Base-by-base conservation (phyloP, 306 rosid species). In the Gastrolobium villosum region DNA sequence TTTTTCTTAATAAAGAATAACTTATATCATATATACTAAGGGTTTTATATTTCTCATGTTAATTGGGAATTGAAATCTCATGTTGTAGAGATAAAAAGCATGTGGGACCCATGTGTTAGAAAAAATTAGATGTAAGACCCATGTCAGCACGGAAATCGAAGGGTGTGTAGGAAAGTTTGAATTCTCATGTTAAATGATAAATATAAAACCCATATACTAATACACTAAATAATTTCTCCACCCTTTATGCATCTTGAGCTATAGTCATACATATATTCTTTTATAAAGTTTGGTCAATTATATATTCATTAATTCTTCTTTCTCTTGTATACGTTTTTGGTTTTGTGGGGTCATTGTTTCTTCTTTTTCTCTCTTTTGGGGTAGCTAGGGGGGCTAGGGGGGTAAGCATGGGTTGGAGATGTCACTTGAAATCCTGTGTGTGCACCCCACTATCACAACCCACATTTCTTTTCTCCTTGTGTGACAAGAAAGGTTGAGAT, bases 361-460 rank as follows among this genome's bases (percentile, higher is more conserved):
- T 53, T 61, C 1, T 15, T 31, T 66, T 48, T 67, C 40, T 54
- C 40, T 53, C 53, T 65, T 13, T 14, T 31, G 44, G 65, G 66
- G 78, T 79, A 20, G 26, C 26, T 28, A 53, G 13, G 65, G 76
- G 73, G 73, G 67, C 63, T 46, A 79, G 64, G 79, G 57, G 86
- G 60, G 83, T 32, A 76, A 65, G 83, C 79, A 82, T 56, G 76
- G 35, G 62, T 84, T 50, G 71, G 84, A 74, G 70, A 70, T 78
- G 82, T 83, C 87, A 80, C 86, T 65, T 57, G 77, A 79, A 80
- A 68, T 71, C 61, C 13, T 49, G 65, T 75, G 57, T 40, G 82
- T 90, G 90, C 89, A 84, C 87, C 91, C 92, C 92, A 90, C 76
- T 79, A 61, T 36, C 57, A 74, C 80, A 86, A 83, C 94, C 90